Evolutionary conservation across 1,139 yeast genomes (phyloP), one percentile per base, ranked within the genome.

Genomic region (Nadsonia commutata): DNA sequence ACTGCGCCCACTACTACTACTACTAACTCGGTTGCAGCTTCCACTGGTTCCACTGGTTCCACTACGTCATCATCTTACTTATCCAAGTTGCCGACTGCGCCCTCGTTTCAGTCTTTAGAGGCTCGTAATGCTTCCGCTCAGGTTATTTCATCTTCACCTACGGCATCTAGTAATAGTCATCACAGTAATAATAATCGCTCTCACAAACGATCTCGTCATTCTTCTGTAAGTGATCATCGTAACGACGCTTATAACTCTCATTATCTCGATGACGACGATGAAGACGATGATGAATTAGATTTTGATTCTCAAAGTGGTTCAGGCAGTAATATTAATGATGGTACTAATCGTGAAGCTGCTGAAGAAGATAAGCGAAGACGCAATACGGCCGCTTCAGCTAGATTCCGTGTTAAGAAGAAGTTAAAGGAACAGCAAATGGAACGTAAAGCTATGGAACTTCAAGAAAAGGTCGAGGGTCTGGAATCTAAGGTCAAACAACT

Each of bases 361-460:
- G 78, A 73, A 45, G 67, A 70, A 45, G 83, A 78, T 58, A 80
- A 81, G 59, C 70, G 86, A 42, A 69, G 81, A 42, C 70, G 88
- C 50, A 81, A 80, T 62, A 80, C 90, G 0, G 88, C 86, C 1
- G 94, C 94, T 1, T 74, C 81, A 40, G 90, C 90, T 1, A 66
- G 93, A 47, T 80, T 83, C 66, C 68, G 94, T 50, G 76, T 80
- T 54, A 82, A 80, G 67, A 82, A 80, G 71, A 85, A 83, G 66
- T 54, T 78, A 59, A 79, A 82, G 56, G 95, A 85, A 60, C 85
- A 79, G 59, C 88, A 84, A 58, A 76, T 84, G 79, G 94, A 84
- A 60, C 68, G 69, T 39, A 74, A 72, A 45, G 68, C 84, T 18
- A 68, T 70, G 52, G 78, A 74, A 45, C 67, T 85, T 49, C 74